Evolutionary conservation across 2,329 filamentous ascomycete genomes (phyloP), one percentile per base, ranked within the genome.

Genomic region (Botryotinia convoluta): DNA sequence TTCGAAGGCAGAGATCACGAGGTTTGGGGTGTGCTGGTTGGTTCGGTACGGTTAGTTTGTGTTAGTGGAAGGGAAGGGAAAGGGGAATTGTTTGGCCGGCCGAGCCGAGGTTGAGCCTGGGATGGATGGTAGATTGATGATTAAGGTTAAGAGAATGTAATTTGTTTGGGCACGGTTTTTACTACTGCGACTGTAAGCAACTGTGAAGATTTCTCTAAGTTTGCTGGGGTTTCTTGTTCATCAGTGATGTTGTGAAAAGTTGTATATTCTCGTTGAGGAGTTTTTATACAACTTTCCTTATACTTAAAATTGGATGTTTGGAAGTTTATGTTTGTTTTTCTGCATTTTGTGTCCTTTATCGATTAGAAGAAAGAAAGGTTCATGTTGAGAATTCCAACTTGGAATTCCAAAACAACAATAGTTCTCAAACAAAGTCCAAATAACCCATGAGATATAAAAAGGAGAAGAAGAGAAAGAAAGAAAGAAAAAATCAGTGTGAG

Each of bases 381-480:
- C 2, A 7, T n/a, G 12, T 7, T 6, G 6, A 1, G 26, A 5
- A n/a, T 54, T n/a, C 2, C 4, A n/a, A n/a, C 26, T 16, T 54
- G 48, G 26, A n/a, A 7, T 16, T 16, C 1, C 5, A 16, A 1
- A 16, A 54, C 12, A 6, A 16, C 3, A 16, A 1, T 16, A 7
- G 0, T n/a, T 16, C 16, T 54, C 12, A 16, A 6, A 14, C 1
- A 16, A 14, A 6, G 22, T n/a, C 4, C 4, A 22, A 8, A 18
- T 26, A 22, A 26, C 1, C 9, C 12, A 16, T 54, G 26, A 3
- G 4, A 7, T 54, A 16, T n/a, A 10, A 48, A 16, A 20, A 18
- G 16, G 12, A 26, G 26, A n/a, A 51, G 26, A 22, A 3, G 6
- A 22, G 20, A 22, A 45, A 7, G 20, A 45, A 22, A 22, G 44